A percentile compares a stretch with the other conserved stretches of the same genome.
phyloP scores from a whole-genome alignment of 306 rosid genomes.

The Ammopiptanthus mongolicus region DNA sequence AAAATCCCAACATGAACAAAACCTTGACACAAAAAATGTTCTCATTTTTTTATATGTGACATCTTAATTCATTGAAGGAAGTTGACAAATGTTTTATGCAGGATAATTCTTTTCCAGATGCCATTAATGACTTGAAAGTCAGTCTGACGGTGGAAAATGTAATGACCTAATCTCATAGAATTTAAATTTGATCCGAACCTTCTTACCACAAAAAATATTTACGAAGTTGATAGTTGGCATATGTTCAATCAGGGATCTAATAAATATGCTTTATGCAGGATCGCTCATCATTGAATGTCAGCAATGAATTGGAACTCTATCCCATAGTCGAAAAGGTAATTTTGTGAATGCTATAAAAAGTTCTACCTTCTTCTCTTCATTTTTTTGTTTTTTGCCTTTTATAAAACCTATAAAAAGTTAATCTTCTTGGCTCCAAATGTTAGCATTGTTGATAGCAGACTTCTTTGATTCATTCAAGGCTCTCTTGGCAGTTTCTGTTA shows the following conservation, averaged over 20 bases:
- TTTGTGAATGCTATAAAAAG: neutral
- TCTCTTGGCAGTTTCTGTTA: neutral
- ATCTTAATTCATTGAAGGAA: neutral
- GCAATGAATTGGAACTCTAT: constrained; percentile 9
- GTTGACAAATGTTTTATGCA: neutral
- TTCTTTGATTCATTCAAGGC: neutral
- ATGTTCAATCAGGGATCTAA: neutral
- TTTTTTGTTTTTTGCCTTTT: neutral
- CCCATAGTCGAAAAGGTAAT: constrained; percentile 21
- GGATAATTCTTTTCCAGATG: constrained; percentile 8
- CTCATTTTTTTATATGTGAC: neutral
- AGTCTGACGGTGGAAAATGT: constrained; percentile 9
- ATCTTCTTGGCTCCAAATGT: neutral
- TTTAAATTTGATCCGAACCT: neutral
- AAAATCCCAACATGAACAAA: neutral
- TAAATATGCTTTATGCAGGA: constrained; percentile 23
- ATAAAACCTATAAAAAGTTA: neutral
- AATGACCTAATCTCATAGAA: constrained; percentile 7
- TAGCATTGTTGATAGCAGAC: neutral
- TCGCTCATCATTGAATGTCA: constrained; percentile 14
- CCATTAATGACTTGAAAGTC: neutral
- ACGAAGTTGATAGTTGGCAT: neutral
- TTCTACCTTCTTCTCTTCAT: neutral
- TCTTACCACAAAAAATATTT: neutral
- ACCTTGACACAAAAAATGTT: neutral